Evolutionary conservation across 2,329 filamentous ascomycete genomes (phyloP).

Genomic region (Elsinoe australis): DNA sequence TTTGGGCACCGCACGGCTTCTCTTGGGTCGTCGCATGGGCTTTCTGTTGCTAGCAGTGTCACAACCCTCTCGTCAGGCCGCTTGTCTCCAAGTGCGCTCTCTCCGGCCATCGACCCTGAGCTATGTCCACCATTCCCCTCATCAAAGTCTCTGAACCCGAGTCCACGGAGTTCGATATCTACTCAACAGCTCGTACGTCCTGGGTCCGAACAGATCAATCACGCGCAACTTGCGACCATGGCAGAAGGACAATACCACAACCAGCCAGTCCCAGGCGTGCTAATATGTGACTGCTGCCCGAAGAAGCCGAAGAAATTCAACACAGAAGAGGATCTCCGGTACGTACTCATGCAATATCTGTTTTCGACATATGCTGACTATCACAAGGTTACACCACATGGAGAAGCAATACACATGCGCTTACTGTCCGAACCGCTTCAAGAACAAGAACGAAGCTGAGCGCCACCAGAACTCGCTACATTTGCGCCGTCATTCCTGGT

Average conservation of each 20-base stretch:
- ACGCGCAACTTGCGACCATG: conserved; percentile 33
- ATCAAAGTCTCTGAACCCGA: conserved; percentile 39
- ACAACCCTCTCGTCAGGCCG: conserved; percentile 58
- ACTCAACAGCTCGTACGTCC: conserved; percentile 37
- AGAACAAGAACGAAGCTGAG: conserved; percentile 98
- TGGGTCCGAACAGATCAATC: conserved; percentile 30
- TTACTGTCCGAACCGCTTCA: conserved; percentile 92
- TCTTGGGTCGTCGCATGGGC: conserved; percentile 51
- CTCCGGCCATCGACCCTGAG: conserved; percentile 50
- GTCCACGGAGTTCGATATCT: conserved; percentile 35
- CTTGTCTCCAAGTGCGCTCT: conserved; percentile 53
- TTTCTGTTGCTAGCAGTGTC: conserved; percentile 56
- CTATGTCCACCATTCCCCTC: conserved; percentile 48
- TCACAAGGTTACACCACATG: conserved; percentile 67
- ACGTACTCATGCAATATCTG: conserved; percentile 34
- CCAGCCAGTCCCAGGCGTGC: conserved; percentile 38
- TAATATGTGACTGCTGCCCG: conserved; percentile 87
- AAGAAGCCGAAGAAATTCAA: conserved; percentile 97
- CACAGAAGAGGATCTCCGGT: conserved; percentile 74
- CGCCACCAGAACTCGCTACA: conserved; percentile 93
- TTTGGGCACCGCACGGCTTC: conserved; percentile 53
- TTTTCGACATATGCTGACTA: conserved; percentile 21
- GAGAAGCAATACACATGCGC: conserved; percentile 95
- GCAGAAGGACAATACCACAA: conserved; percentile 40
- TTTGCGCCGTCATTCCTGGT: conserved; percentile 89